These are phyloP conservation scores for Nitzschia sp. DNA, from an alignment of 108 stramenopile species.

Conservation along the genomic window DNA sequence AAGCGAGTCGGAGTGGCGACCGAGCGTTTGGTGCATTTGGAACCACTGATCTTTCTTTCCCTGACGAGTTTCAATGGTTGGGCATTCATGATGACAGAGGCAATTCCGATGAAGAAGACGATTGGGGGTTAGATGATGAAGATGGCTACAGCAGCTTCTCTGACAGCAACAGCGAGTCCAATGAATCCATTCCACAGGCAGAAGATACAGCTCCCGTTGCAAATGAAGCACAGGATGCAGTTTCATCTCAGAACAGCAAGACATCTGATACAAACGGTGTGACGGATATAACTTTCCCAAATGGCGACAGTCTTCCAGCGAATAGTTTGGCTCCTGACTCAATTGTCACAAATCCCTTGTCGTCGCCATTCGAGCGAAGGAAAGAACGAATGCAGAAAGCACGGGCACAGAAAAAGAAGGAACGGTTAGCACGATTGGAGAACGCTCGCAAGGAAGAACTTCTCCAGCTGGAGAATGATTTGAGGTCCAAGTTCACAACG, in stretches of 20 bases:
- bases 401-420: conserved; percentile 10
- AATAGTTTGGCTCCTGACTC: too few relatives aligned
- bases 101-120: conserved; percentile 22
- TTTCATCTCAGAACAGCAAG: background rate
- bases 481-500: conserved; percentile 19
- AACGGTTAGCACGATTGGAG: background rate
- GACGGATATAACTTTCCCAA: background rate
- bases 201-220: background rate
- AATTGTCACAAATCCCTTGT: background rate
- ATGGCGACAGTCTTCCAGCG: background rate
- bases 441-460: conserved; percentile 8
- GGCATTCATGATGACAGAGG: conserved; percentile 19
- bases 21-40: conserved; percentile 12
- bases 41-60: conserved; percentile 29
- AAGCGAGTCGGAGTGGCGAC: background rate
- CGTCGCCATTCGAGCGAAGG: conserved; percentile 19
- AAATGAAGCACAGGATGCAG: background rate
- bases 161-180: background rate
- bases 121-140: conserved; percentile 30
- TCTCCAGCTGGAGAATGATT: conserved; percentile 1
- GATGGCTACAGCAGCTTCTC: conserved; percentile 1
- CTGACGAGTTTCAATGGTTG: conserved; percentile 33
- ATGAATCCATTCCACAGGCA: background rate
- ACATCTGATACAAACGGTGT: background rate
- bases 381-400: conserved; percentile 19